Percentiles rank a stretch among this genome's conserved stretches.
These are phyloP conservation scores for Beauveria varroae DNA, from an alignment of 2,329 filamentous ascomycete genomes.

Conservation along the genomic window DNA sequence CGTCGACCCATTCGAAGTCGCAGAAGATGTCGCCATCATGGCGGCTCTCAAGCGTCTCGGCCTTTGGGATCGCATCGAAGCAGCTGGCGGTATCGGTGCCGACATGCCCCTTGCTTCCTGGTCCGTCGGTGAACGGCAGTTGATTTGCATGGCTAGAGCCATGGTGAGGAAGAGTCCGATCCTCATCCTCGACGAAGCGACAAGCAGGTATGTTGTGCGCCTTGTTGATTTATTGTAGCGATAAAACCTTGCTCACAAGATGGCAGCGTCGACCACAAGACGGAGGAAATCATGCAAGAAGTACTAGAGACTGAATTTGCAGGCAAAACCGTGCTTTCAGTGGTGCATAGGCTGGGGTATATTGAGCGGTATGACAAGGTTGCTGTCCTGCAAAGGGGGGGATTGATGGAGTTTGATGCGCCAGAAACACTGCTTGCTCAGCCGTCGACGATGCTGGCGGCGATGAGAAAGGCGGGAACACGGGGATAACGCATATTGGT, in stretches of 20 bases:
- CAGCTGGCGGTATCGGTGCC: constrained; percentile 29
- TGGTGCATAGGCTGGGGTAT: constrained; percentile 35
- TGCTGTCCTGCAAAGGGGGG: constrained; percentile 51
- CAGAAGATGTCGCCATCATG: constrained; percentile 33
- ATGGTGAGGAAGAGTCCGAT: constrained; percentile 27
- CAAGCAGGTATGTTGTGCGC: constrained; percentile 18
- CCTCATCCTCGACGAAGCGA: constrained; percentile 33
- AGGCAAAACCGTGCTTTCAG: constrained; percentile 42
- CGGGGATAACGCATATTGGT: not conserved
- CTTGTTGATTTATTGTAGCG: not conserved
- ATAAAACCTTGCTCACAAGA: not conserved
- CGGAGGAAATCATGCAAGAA: constrained; percentile 25
- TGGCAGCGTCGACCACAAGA: constrained; percentile 25
- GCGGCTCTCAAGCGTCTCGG: constrained; percentile 36
- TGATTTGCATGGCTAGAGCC: constrained; percentile 32
- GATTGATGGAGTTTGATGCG: constrained; percentile 1
- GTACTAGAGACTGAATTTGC: constrained; percentile 25
- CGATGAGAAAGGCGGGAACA: not conserved
- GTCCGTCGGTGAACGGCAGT: constrained; percentile 37
- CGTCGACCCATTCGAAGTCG: constrained; percentile 32
- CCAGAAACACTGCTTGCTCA: not conserved
- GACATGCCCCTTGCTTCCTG: constrained; percentile 23
- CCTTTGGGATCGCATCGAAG: constrained; percentile 33
- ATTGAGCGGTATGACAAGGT: constrained; percentile 46
- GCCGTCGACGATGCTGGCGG: not conserved